Evolutionary conservation across 2,329 filamentous ascomycete genomes (phyloP).

Genomic region (Plectosphaerella sp.): DNA sequence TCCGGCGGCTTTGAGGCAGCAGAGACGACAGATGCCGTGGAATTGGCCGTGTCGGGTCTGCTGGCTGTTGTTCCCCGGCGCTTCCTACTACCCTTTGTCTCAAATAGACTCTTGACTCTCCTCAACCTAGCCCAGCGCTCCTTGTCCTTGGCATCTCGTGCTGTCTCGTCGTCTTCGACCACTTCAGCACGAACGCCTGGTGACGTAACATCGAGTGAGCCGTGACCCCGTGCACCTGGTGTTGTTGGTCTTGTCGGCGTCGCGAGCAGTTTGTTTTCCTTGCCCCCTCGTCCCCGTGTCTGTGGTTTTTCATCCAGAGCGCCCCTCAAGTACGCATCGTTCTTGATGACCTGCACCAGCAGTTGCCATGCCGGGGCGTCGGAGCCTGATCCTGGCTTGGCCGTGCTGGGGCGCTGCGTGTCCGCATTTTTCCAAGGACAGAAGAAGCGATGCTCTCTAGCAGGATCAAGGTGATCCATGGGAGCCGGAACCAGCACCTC

Average conservation of each 20-base stretch:
- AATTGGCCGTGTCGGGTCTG: conserved; percentile 36
- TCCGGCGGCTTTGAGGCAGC: too few species aligned
- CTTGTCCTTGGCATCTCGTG: conserved; percentile 58
- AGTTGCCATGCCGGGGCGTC: conserved; percentile 51
- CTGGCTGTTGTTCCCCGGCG: conserved; percentile 31
- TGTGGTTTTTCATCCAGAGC: conserved; percentile 11
- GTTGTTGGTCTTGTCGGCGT: conserved; percentile 10
- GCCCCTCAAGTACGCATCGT: conserved; percentile 50
- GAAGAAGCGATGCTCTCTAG: conserved; percentile 74
- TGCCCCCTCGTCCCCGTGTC: conserved; percentile 9
- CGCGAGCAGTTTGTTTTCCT: conserved; percentile 11
- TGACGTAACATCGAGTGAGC: conserved; percentile 10
- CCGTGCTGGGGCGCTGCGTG: conserved; percentile 47
- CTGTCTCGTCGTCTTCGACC: conserved; percentile 43
- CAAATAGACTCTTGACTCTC: conserved; percentile 67
- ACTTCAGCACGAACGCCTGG: conserved; percentile 20
- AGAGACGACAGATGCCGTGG: conserved; percentile 15
- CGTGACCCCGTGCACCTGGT: conserved; percentile 2
- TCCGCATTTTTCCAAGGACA: conserved; percentile 71
- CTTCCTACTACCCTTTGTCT: conserved; percentile 58
- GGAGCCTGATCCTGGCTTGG: conserved; percentile 26
- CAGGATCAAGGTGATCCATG: conserved; percentile 64
- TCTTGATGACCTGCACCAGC: conserved; percentile 49
- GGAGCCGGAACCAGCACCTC: conserved; percentile 53
- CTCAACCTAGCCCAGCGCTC: conserved; percentile 69